Evolutionary conservation across 306 rosid species (phyloP).

Genomic region (Hippophae rhamnoides): DNA sequence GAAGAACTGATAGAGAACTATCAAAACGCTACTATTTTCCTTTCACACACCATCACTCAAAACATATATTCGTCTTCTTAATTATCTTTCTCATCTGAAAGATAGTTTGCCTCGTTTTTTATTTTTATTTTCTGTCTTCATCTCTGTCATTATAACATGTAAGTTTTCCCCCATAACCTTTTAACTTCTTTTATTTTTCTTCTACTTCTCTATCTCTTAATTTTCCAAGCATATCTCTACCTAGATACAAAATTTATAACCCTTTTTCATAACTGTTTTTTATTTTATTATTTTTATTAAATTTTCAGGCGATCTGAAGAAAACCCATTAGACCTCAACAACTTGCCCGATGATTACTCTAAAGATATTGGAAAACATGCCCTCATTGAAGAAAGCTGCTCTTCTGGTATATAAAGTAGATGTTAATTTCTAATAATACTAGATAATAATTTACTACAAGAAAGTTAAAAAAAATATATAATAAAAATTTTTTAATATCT

Average conservation of each 20-base stretch:
- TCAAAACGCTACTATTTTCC: conserved; percentile 85
- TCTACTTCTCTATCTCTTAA: conserved; percentile 5
- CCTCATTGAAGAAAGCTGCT: conserved; percentile 28
- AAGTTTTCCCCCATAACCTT: conserved; percentile 45
- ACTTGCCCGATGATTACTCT: conserved; percentile 70
- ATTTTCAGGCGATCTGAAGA: conserved; percentile 68
- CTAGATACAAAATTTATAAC: not conserved
- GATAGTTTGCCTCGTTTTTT: conserved; percentile 12
- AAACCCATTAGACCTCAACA: conserved; percentile 86
- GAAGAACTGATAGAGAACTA: conserved; percentile 98
- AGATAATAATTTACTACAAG: not conserved
- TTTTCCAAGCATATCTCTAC: not conserved
- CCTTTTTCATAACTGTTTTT: conserved; percentile 4
- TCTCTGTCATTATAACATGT: conserved; percentile 67
- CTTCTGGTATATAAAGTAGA: conserved; percentile 27
- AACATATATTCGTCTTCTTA: conserved; percentile 42
- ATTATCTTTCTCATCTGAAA: conserved; percentile 27
- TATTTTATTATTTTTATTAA: conserved; percentile 12
- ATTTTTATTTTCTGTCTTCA: conserved; percentile 30
- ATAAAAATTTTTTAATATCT: no score
- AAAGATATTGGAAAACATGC: conserved; percentile 47
- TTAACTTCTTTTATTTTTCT: conserved; percentile 14
- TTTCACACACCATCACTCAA: conserved; percentile 62
- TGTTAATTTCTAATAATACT: no score
- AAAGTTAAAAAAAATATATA: not conserved